A percentile compares a stretch with the other conserved stretches of the same genome.
phyloP scores from a whole-genome alignment of 129 eudicot genomes.

The Scalesia atractyloides region DNA sequence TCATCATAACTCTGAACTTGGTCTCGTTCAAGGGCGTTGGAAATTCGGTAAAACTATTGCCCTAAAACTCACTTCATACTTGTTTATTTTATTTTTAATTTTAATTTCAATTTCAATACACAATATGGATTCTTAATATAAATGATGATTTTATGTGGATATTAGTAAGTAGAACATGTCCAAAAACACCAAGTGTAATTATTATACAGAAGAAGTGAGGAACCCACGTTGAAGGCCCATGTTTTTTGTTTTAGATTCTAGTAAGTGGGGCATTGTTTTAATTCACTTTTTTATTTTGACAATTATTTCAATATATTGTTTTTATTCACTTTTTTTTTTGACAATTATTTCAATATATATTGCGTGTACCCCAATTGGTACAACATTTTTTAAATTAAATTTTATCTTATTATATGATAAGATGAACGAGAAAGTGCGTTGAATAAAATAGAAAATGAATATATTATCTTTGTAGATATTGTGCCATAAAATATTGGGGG shows the following conservation, averaged over 20 bases:
- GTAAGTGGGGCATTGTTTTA: background rate
- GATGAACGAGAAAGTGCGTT: no score
- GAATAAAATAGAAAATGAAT: no score
- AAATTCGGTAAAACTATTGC: slow-evolving; percentile 1
- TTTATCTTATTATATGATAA: no score
- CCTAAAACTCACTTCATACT: background rate
- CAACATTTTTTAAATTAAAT: no score
- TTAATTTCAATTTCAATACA: background rate
- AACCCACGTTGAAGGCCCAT: background rate
- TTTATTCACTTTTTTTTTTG: background rate
- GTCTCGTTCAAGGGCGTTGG: slow-evolving; percentile 21
- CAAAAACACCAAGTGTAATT: no score
- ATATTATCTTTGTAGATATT: no score
- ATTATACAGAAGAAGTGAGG: no score
- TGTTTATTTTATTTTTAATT: background rate
- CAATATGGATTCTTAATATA: background rate
- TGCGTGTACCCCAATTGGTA: no score
- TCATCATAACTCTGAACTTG: slow-evolving; percentile 21
- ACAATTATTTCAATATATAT: background rate
- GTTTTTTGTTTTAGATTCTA: background rate
- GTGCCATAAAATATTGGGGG: no score
- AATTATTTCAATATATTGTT: background rate
- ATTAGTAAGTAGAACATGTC: background rate
- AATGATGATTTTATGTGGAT: background rate
- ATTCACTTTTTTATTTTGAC: background rate